These are phyloP conservation scores for Pichia kluyveri DNA, from an alignment of 805 yeast species.

Conservation along the genomic window DNA sequence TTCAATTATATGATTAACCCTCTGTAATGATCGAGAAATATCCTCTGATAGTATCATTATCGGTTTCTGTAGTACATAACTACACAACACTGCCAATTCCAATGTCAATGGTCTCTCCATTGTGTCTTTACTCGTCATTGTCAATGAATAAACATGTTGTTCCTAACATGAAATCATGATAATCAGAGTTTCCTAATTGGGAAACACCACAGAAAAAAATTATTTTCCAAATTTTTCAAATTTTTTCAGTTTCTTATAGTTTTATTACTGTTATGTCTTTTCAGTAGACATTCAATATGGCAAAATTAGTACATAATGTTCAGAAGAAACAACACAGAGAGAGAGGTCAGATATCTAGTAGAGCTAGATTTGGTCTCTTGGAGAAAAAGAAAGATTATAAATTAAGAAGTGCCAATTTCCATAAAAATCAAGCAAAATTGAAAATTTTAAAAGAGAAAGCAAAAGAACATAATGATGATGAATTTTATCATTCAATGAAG, in stretches of 20 bases:
- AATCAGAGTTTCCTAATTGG: neutral
- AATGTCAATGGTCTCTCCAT: too few relatives aligned
- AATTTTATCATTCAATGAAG: conserved; percentile 92
- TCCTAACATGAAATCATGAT: too few relatives aligned
- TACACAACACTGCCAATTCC: too few relatives aligned
- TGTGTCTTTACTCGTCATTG: too few relatives aligned
- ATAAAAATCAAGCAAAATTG: conserved; percentile 52
- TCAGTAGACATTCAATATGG: too few relatives aligned
- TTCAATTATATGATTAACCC: neutral
- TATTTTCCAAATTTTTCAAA: neutral
- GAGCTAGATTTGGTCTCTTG: conserved; percentile 72
- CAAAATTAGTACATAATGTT: conserved; percentile 71
- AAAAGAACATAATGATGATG: conserved; percentile 78
- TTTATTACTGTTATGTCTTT: too few relatives aligned
- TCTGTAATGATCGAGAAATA: neutral
- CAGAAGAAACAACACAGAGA: conserved; percentile 96
- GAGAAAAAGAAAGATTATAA: conserved; percentile 88
- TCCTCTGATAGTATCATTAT: neutral
- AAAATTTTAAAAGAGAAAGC: conserved; percentile 70
- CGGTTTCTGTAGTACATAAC: neutral
- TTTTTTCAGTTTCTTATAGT: neutral
- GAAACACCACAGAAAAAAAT: neutral
- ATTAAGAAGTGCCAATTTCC: conserved; percentile 47
- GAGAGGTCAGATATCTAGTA: conserved; percentile 73
- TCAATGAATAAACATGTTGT: too few relatives aligned